Evolutionary conservation across 805 yeast species (phyloP), one percentile per base, ranked within the genome.

Genomic region (Yueomyces sp.): DNA sequence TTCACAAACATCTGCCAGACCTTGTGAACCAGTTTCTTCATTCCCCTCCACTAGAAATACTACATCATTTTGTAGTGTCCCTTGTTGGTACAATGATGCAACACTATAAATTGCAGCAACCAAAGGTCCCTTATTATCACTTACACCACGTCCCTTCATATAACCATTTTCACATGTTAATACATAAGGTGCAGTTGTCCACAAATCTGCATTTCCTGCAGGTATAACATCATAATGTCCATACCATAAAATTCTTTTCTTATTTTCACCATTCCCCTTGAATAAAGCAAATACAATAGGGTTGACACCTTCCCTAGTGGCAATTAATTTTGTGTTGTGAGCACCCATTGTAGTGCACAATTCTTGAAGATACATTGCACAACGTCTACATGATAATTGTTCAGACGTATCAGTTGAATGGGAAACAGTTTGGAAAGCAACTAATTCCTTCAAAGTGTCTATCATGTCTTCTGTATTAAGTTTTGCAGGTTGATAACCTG

Each of bases 161-260:
- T 81, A 86, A 0, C 97, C 97, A 57, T 90, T 81, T 46, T 73
- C 71, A 3, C 94, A 82, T 0, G 82, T 73, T 57, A 92, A 60
- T 27, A 65, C 63, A 57, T 82, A 92, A 0, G 97, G 97, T 48
- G 81, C 79, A 0, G 92, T 74, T 6, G 67, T 59, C 96, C 97
- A 90, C 31, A 68, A 68, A 4, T 68, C 69, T 27, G 67, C 64
- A 42, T 70, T 71, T 33, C 75, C 74, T 0, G 94, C 94, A 46
- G 82, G 84, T 37, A 90, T 86, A 29, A 90, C 96, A 63, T 90
- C 98, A 57, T 92, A 90, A 67, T 90, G 98, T 1, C 95, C 97
- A 61, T 90, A 90, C 82, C 94, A 90, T 40, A 90, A 60, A 4
- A 86, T 69, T 44, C 84, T 67, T 40, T 76, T 62, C 26, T 45